Conservation (phyloP, 768 basidiomycete genomes). For the Tulasnella sp. region DNA sequence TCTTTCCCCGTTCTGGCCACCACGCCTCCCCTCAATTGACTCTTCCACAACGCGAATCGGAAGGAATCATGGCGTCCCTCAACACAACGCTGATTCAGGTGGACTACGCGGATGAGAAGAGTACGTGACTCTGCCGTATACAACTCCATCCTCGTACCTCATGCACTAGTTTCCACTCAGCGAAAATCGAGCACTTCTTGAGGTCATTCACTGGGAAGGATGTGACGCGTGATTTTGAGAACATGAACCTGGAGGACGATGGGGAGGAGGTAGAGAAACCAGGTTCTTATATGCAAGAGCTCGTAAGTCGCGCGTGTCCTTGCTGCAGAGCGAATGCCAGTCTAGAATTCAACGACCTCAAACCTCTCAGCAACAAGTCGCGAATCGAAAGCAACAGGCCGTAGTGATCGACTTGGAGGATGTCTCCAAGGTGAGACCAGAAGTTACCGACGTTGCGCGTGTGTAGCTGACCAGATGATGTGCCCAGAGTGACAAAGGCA, state of each 20-base stretch:
- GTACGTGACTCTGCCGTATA: conserved; percentile 28
- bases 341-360: conserved; percentile 11
- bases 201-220: conserved; percentile 58
- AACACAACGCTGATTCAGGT: conserved; percentile 33
- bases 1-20: not conserved
- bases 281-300: conserved; percentile 68
- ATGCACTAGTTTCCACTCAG: conserved; percentile 30
- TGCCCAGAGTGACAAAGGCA: conserved; percentile 53
- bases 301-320: conserved; percentile 40
- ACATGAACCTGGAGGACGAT: conserved; percentile 53
- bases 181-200: conserved; percentile 58
- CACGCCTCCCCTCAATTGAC: not conserved
- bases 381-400: conserved; percentile 88
- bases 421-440: conserved; percentile 47
- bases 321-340: conserved; percentile 19
- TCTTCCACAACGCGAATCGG: not conserved
- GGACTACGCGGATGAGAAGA: conserved; percentile 62
- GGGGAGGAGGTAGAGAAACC: conserved; percentile 30
- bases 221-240: conserved; percentile 51
- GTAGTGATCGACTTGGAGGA: conserved; percentile 84
- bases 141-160: not conserved
- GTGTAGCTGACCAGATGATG: not conserved
- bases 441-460: not conserved
- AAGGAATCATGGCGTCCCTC: conserved; percentile 19
- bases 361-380: conserved; percentile 63